Conservation (phyloP, 164 flowering plant species). For the Liquidambar formosana region DNA sequence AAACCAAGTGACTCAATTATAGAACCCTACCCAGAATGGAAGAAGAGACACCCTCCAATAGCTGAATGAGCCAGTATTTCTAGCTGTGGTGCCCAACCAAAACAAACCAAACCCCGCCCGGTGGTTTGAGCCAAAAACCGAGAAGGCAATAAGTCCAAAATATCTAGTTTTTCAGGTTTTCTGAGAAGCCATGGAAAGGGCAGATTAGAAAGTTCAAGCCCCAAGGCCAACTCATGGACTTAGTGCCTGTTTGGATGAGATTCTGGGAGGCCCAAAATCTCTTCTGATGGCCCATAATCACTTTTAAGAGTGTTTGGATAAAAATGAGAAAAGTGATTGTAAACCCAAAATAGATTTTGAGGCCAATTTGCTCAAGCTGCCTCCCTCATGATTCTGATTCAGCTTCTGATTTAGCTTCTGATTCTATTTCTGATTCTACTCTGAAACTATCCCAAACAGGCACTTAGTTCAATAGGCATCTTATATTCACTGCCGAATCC, state of each 20-base stretch:
- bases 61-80: slow-evolving; percentile 38
- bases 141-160: slow-evolving; percentile 3
- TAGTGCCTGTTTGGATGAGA: too few species aligned
- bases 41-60: slow-evolving; percentile 36
- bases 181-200: slow-evolving; percentile 41
- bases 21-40: slow-evolving; percentile 45
- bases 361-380: too few species aligned
- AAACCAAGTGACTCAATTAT: slow-evolving; percentile 28
- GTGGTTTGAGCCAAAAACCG: slow-evolving; percentile 16
- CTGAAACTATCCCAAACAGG: too few species aligned
- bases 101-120: slow-evolving; percentile 21
- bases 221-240: slow-evolving; percentile 38
- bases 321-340: too few species aligned
- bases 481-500: slow-evolving; percentile 45
- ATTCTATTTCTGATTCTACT: too few species aligned
- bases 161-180: slow-evolving; percentile 18
- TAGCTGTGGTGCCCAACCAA: slow-evolving; percentile 40
- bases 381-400: too few species aligned
- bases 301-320: too few species aligned
- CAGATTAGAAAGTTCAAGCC: slow-evolving; percentile 25
- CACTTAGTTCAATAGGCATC: slow-evolving; percentile 15
- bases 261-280: too few species aligned
- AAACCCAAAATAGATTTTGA: too few species aligned
- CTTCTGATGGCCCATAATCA: too few species aligned
- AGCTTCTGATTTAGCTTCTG: too few species aligned